Conservation (phyloP, 805 yeast species). For the Zygotorulaspora florentina region DNA sequence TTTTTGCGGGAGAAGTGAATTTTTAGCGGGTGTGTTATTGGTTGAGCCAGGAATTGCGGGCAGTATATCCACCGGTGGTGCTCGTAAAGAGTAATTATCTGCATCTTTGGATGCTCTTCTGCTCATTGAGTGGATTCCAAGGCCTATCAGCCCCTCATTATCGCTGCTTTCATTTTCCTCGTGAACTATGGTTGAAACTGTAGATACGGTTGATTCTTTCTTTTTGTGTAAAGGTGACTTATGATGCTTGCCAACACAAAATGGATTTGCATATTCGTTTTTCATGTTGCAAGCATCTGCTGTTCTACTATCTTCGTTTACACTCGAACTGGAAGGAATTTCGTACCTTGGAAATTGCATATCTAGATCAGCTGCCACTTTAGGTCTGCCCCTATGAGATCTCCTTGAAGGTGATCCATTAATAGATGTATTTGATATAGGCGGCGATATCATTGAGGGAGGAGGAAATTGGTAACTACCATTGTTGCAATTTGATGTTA, state of each 20-base stretch:
- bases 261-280: conserved; percentile 7
- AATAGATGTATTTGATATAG: conserved; percentile 24
- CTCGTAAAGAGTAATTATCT: conserved; percentile 11
- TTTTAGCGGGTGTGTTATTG: conserved; percentile 21
- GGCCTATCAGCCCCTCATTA: conserved; percentile 14
- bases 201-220: conserved; percentile 28
- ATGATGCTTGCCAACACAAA: conserved; percentile 3
- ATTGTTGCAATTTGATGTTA: conserved; percentile 30
- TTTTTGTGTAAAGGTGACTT: conserved; percentile 18
- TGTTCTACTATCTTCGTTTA: not conserved
- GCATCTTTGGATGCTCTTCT: conserved; percentile 1
- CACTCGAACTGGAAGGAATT: not conserved
- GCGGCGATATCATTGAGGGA: conserved; percentile 21
- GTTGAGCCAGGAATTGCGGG: conserved; percentile 33
- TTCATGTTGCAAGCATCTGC: not conserved
- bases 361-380: conserved; percentile 2
- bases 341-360: conserved; percentile 1
- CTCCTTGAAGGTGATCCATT: conserved; percentile 28
- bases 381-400: conserved; percentile 1
- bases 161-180: conserved; percentile 23
- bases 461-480: conserved; percentile 37
- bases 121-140: conserved; percentile 18
- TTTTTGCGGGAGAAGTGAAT: conserved; percentile 26
- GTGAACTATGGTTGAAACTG: conserved; percentile 31
- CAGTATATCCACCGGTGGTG: conserved; percentile 20